Percentiles rank a stretch among this genome's conserved stretches.
Conservation (phyloP, 2,329 filamentous ascomycete genomes). For the Dactylellina sp. region DNA sequence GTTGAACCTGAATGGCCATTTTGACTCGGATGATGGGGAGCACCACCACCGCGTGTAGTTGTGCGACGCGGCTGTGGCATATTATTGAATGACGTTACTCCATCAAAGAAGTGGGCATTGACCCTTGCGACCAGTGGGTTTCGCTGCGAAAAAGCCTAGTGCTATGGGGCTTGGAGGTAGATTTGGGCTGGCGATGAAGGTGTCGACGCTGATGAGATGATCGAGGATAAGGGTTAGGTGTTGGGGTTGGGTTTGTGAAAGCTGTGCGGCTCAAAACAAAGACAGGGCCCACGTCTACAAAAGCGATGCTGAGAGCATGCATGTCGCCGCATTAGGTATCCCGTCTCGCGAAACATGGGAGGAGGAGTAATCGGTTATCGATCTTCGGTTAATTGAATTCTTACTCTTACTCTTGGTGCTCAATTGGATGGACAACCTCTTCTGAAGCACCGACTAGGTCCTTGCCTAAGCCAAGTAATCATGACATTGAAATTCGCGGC, state of each 20-base stretch:
- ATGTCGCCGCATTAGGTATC: slow-evolving; percentile 4
- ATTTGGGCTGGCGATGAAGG: too few species aligned
- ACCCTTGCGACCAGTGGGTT: background rate
- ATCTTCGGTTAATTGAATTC: too few species aligned
- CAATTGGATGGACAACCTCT: too few species aligned
- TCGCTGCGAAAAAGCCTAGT: background rate
- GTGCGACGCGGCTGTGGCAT: slow-evolving; percentile 46
- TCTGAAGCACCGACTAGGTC: too few species aligned
- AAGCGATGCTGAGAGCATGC: background rate
- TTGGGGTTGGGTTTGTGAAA: background rate
- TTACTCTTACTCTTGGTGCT: too few species aligned
- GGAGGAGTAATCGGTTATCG: too few species aligned
- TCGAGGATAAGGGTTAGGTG: background rate
- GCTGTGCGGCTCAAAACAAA: slow-evolving; percentile 8
- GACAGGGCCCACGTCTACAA: background rate
- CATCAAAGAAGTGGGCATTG: slow-evolving; percentile 14
- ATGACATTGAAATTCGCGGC: too few species aligned
- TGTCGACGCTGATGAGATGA: background rate
- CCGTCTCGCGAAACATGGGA: slow-evolving; percentile 1
- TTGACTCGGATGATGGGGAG: slow-evolving; percentile 1
- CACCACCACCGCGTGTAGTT: slow-evolving; percentile 13
- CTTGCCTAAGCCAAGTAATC: too few species aligned
- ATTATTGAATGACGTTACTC: background rate
- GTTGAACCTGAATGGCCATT: background rate
- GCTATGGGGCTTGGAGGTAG: background rate